A percentile compares a stretch with the other conserved stretches of the same genome.
phyloP scores from a whole-genome alignment of 768 basidiomycete genomes.

The Macrolepiota fuliginosa region DNA sequence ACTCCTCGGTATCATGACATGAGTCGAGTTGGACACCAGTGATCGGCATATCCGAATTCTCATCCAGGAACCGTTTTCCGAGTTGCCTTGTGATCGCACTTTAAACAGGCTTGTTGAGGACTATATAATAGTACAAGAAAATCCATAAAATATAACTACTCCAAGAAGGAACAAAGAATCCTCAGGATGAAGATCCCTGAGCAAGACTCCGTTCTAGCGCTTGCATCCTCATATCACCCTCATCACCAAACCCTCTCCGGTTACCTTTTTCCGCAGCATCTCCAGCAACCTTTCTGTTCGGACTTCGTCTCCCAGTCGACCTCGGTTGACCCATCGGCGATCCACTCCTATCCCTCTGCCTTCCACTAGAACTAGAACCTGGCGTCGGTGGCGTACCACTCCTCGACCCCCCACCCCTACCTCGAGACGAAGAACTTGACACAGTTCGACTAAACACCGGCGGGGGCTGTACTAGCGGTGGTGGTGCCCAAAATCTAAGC shows the following conservation, averaged over 20 bases:
- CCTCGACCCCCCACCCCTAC: slow-evolving; percentile 26
- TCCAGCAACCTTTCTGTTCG: slow-evolving; percentile 8
- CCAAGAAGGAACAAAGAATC: not conserved
- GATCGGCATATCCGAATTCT: too few species aligned
- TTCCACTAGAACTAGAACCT: slow-evolving; percentile 16
- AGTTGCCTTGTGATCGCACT: too few species aligned
- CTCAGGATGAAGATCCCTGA: slow-evolving; percentile 3
- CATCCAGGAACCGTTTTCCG: too few species aligned
- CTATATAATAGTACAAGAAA: not conserved
- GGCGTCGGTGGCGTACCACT: slow-evolving; percentile 33
- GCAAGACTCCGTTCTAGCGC: slow-evolving; percentile 21
- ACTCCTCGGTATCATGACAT: too few species aligned
- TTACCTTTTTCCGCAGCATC: slow-evolving; percentile 7
- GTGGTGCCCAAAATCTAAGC: slow-evolving; percentile 22
- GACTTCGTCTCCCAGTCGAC: not conserved
- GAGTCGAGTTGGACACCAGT: too few species aligned
- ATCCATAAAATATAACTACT: not conserved
- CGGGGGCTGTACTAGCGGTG: not conserved
- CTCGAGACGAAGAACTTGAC: slow-evolving; percentile 24
- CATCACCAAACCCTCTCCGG: slow-evolving; percentile 8
- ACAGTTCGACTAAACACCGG: slow-evolving; percentile 20
- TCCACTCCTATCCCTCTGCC: slow-evolving; percentile 26
- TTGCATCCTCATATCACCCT: slow-evolving; percentile 19
- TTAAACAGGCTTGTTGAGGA: not conserved
- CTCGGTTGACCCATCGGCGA: slow-evolving; percentile 17